Base-by-base conservation (phyloP, 768 basidiomycete genomes). In the Termitomyces sp. region DNA sequence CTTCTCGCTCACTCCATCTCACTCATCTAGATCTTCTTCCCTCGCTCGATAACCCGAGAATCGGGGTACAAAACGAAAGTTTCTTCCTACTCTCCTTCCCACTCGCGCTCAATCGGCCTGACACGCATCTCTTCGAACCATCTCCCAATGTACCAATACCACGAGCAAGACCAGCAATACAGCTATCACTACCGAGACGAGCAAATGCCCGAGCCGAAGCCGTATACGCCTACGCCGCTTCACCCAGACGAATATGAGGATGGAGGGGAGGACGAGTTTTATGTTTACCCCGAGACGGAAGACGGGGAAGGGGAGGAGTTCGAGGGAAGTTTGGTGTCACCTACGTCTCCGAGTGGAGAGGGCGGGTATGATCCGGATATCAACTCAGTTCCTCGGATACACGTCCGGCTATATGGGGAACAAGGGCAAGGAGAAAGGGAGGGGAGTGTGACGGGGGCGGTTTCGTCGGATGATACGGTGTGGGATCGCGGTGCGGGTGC, bases 31-130 rank as follows among this genome's bases (percentile, higher is more conserved):
- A 82, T 91, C 47, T 91, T 91, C 75, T 91, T 91, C 76, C 90
- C 90, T 40, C 88, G 88, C 49, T 89, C 89, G 3, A 78, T 89
- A 58, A 81, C 82, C 4, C 77, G 76, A 32, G 88, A 90, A 72
- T 75, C 81, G 5, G 89, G 87, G 2, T 88, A 89, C 74, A 79
- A 74, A 60, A 77, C 80, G 29, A 82, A 81, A 53, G 63, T 74
- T 17, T 60, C 68, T 43, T 65, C 74, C n/a, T 69, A 70, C 31
- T 62, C 70, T 36, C 59, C 68, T 43, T 68, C 61, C 56, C 79
- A 69, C 50, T 65, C 74, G 14, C 69, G 67, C 7, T 56, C 55
- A 14, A 45, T 45, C 11, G 55, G 55, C 10, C 8, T 55, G 1
- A 32, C 40, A 31, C 42, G 42, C 17, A 32, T 56, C 42, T 29